A percentile compares a stretch with the other conserved stretches of the same genome.
These are phyloP conservation scores for Phytophthora hybrid DNA, from an alignment of 352 stramenopile species.

Conservation along the genomic window DNA sequence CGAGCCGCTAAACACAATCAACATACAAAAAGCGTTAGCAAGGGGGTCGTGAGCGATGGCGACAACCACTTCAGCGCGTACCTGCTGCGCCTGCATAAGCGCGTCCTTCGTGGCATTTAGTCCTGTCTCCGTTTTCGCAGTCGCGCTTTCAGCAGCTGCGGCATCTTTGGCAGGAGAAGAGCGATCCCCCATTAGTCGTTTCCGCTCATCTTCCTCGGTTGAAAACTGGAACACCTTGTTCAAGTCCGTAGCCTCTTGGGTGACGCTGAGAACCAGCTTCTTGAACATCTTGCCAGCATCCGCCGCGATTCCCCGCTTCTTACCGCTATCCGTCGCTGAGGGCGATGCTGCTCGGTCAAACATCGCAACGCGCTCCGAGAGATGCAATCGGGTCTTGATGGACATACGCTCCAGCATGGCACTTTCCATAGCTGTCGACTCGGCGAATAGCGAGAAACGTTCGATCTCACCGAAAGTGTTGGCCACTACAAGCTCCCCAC, in stretches of 20 bases:
- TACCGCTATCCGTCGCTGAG: conserved; percentile 27
- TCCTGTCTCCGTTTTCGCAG: conserved; percentile 40
- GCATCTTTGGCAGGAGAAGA: conserved; percentile 30
- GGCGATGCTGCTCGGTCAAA: conserved; percentile 44
- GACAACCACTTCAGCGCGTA: background rate
- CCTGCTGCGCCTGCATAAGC: conserved; percentile 61
- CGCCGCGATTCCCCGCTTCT: conserved; percentile 63
- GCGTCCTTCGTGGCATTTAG: conserved; percentile 65
- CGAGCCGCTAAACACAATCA: conserved; percentile 58
- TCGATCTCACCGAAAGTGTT: conserved; percentile 77
- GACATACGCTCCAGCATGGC: conserved; percentile 62
- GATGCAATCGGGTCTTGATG: conserved; percentile 56
- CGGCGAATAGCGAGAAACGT: conserved; percentile 63
- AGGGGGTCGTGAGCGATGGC: background rate
- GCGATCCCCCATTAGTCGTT: conserved; percentile 63
- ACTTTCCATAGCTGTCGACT: conserved; percentile 61
- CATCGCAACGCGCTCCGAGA: conserved; percentile 44
- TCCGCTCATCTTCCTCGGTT: conserved; percentile 43
- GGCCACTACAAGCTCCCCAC: conserved; percentile 65
- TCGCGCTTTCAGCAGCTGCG: conserved; percentile 16
- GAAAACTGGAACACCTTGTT: conserved; percentile 85
- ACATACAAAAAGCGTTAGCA: conserved; percentile 2
- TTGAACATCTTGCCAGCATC: conserved; percentile 74
- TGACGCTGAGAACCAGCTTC: conserved; percentile 73
- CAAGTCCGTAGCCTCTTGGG: conserved; percentile 69